Evolutionary conservation across 1,284 basidiomycete species (phyloP), one percentile per base, ranked within the genome.

Genomic region (Marasmius oreades): DNA sequence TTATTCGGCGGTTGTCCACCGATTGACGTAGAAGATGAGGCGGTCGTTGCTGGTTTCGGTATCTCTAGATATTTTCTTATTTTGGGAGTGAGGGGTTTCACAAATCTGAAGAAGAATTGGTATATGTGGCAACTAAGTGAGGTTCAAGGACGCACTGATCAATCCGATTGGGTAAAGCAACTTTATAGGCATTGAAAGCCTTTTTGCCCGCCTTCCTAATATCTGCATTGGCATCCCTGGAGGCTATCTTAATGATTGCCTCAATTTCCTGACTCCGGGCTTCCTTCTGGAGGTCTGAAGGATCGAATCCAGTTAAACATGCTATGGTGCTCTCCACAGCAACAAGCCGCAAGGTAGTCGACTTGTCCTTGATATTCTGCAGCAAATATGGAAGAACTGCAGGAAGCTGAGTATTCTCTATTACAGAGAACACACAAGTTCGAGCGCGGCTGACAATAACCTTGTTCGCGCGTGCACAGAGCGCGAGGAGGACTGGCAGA

Each of bases 391-490:
- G 74, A 10, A 93, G 70, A 55, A 93, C 78, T 5, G 77, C 68
- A 5, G 88, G 81, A n/a, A 88, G 77, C 59, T 87, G 87, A 0
- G 90, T 89, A 51, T 82, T 73, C 58, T 88, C 81, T 55, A 93
- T 79, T 59, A 93, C 79, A 33, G 75, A 67, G 31, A 78, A 66
- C 28, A 93, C 77, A 63, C 83, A 85, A 1, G 77, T 67, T 58
- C 78, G 80, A 5, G 89, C 84, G 28, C 91, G 83, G 45, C 77
- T 78, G 59, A 86, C 73, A 67, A 91, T 85, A 52, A 94, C 83
- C 69, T 92, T 94, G 77, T 90, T 93, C 12, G 91, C 80, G n/a
- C 90, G 82, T 36, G 81, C 77, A 59, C 89, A 90, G 26, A 93
- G 73, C 1, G 75, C 71, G 16, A 94, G 74, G 22, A 94, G 72